phyloP scores from a whole-genome alignment of 805 yeast species.

The Candida dendrica region DNA sequence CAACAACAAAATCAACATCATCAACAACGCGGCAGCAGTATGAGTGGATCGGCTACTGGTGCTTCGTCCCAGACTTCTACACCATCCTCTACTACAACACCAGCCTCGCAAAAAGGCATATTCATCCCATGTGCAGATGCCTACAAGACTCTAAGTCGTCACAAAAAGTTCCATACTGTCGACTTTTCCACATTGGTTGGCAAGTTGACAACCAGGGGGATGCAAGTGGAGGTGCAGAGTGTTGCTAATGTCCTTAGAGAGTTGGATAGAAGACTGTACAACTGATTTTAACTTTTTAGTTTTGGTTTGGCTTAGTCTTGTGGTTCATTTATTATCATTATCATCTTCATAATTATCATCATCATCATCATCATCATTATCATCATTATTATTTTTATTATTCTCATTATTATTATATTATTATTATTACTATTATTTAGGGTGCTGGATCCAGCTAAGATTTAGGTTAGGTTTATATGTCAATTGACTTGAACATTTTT shows the following conservation, averaged over 20 bases:
- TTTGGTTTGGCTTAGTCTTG: background rate
- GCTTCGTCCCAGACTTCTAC: background rate
- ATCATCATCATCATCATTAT: no score
- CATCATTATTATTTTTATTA: no score
- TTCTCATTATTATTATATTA: no score
- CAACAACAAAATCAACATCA: background rate
- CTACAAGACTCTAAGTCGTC: slow-evolving; percentile 77
- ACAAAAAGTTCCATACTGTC: slow-evolving; percentile 65
- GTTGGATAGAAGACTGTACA: slow-evolving; percentile 46
- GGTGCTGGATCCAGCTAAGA: no score
- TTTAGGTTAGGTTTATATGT: no score
- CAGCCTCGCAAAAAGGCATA: slow-evolving; percentile 26
- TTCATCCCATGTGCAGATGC: slow-evolving; percentile 90
- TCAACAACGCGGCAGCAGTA: background rate
- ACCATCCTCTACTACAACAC: background rate
- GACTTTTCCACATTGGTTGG: slow-evolving; percentile 72
- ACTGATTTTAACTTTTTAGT: slow-evolving; percentile 6
- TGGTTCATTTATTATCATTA: background rate
- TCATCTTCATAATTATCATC: no score
- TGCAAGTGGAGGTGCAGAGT: slow-evolving; percentile 87
- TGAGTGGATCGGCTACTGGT: background rate
- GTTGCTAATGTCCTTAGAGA: slow-evolving; percentile 82
- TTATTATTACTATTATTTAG: no score
- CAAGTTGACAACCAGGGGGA: slow-evolving; percentile 70
- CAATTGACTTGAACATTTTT: no score